phyloP scores from a whole-genome alignment of 441 rosid genomes.

The Pelargonium myrrhifolium region DNA sequence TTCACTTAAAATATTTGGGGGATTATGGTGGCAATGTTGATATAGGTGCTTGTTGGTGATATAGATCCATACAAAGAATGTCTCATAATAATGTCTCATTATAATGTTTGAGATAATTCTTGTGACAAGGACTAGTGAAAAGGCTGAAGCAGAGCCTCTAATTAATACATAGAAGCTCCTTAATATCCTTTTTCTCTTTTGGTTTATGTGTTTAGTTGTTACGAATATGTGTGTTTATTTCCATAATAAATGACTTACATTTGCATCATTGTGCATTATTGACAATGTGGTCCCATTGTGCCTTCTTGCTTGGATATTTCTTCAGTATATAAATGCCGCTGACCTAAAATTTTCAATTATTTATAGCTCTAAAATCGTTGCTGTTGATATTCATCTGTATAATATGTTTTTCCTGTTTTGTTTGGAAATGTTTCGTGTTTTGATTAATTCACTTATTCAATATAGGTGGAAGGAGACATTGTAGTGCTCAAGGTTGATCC shows the following conservation, averaged over 20 bases:
- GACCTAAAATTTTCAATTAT: not conserved
- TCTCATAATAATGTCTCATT: too few relatives aligned
- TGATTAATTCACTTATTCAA: slow-evolving; percentile 15
- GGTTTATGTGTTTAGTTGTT: not conserved
- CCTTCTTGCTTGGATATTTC: not conserved
- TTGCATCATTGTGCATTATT: too few relatives aligned
- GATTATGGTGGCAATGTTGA: too few relatives aligned
- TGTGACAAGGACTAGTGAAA: not conserved
- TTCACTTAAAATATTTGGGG: too few relatives aligned
- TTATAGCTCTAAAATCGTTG: not conserved
- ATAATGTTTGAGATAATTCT: not conserved
- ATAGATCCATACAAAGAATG: not conserved
- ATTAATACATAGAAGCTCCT: not conserved
- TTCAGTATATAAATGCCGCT: not conserved
- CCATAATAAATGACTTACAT: too few relatives aligned
- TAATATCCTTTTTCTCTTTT: not conserved
- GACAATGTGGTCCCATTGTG: too few relatives aligned
- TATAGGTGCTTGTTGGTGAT: too few relatives aligned
- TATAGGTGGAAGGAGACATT: slow-evolving; percentile 74
- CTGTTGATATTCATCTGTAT: not conserved
- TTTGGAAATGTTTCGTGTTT: slow-evolving; percentile 3
- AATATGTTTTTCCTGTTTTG: not conserved
- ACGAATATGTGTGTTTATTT: too few relatives aligned
- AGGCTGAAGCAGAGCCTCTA: not conserved
- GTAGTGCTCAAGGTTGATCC: slow-evolving; percentile 71